These are phyloP conservation scores for Thalassiosira allenii DNA, from an alignment of 352 stramenopile genomes.

Conservation along the genomic window DNA sequence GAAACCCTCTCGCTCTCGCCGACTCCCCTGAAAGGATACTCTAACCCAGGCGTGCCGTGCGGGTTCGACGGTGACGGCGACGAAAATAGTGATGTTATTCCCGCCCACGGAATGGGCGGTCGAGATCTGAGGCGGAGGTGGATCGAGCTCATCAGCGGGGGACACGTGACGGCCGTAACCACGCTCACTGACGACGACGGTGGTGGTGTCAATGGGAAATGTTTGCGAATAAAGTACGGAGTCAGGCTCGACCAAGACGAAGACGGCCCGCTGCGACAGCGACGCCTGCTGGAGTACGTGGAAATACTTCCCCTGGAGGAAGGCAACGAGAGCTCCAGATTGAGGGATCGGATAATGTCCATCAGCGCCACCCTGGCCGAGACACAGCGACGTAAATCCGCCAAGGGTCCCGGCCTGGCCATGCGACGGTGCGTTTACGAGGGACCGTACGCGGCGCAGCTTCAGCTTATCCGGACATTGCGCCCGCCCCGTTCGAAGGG, in stretches of 20 bases:
- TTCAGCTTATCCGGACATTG: constrained; percentile 69
- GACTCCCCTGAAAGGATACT: no score
- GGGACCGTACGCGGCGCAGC: constrained; percentile 57
- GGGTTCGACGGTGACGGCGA: not conserved
- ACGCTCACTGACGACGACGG: constrained; percentile 11
- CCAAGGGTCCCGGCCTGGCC: constrained; percentile 6
- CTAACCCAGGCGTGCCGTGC: no score
- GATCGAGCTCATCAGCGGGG: constrained; percentile 32
- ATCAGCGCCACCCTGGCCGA: constrained; percentile 46
- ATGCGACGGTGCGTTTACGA: constrained; percentile 39
- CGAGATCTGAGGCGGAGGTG: constrained; percentile 36
- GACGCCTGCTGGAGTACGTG: constrained; percentile 20
- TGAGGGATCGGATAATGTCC: constrained; percentile 13
- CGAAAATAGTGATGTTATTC: not conserved
- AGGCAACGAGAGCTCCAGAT: not conserved
- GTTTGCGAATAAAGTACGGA: constrained; percentile 40
- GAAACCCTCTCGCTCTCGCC: no score
- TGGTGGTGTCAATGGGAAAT: not conserved
- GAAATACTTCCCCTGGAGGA: constrained; percentile 6
- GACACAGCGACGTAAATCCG: constrained; percentile 17
- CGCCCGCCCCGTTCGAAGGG: constrained; percentile 57
- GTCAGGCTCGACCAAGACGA: constrained; percentile 20
- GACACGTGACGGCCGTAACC: constrained; percentile 32
- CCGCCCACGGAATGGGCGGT: constrained; percentile 37
- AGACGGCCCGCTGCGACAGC: not conserved